Evolutionary conservation across 2,329 filamentous ascomycete species (phyloP), one percentile per base, ranked within the genome.

Genomic region (Teratosphaeria nubilosa): DNA sequence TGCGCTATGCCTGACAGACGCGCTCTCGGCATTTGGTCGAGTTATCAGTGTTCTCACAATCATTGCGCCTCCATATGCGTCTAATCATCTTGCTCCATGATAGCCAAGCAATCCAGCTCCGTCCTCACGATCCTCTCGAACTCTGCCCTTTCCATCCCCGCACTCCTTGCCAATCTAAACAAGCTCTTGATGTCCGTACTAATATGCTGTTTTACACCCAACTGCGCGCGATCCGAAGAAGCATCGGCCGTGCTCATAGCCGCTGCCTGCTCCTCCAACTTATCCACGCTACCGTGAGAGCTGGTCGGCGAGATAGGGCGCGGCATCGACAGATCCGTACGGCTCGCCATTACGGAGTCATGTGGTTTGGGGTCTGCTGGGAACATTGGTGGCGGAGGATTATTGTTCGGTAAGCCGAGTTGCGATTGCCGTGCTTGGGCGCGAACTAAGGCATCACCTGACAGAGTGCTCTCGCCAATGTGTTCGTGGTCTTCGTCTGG

Each of bases 141-240:
- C 69, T 92, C 88, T 34, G 83, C 82, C 51, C 85, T 77, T 55
- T 87, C 83, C 64, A 94, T 91, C 0, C 88, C 88, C 24, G 84
- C 84, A 1, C 85, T 80, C 50, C 81, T 82, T 25, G 88, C 85
- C 61, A 94, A 74, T 63, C 87, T 75, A 71, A 84, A 92, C 63
- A 94, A 73, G 71, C 86, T 91, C 76, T 89, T 87, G 58, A 94
- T 82, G 68, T 85, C 88, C 9, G 86, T 85, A 37, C 85, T 86
- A 51, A 94, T 84, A 72, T 92, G 88, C 73, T 91, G 86, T 72
- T 87, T 88, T 57, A 94, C 83, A 14, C 85, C 87, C 57, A 87
- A 82, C 72, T 91, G 87, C 57, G 78, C 83, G 65, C 85, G 82
- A 59, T 84, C 82, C 10, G 41, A 48, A 20, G 41, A 48, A 48